A percentile compares a stretch with the other conserved stretches of the same genome.
phyloP scores from a whole-genome alignment of 495 filamentous ascomycete species.

The Lasiosphaeria ovina region DNA sequence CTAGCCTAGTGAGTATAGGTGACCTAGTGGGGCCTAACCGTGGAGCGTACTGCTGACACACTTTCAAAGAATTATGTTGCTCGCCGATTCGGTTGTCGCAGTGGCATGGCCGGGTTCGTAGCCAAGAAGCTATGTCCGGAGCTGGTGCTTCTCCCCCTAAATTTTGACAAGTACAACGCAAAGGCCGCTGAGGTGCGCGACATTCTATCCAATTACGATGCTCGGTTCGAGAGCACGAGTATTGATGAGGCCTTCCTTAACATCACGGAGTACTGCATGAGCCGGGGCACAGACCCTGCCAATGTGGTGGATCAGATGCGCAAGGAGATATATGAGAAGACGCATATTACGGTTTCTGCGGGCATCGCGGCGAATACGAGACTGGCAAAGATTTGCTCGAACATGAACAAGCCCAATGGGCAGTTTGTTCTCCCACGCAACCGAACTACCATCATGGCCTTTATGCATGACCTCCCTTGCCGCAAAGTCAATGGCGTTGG shows the following conservation, averaged over 20 bases:
- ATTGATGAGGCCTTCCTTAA: constrained; percentile 97
- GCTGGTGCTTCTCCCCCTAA: constrained; percentile 76
- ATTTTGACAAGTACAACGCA: constrained; percentile 86
- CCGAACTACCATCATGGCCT: constrained; percentile 69
- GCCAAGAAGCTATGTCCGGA: constrained; percentile 91
- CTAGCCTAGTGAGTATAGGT: too few relatives aligned
- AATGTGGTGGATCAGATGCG: constrained; percentile 75
- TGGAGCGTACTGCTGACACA: constrained; percentile 55
- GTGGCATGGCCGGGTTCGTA: constrained; percentile 94
- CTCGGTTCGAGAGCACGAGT: constrained; percentile 86
- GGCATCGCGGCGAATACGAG: constrained; percentile 92
- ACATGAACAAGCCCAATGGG: constrained; percentile 94
- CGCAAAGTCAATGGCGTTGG: constrained; percentile 94
- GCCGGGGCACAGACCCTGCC: constrained; percentile 65
- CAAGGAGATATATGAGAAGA: constrained; percentile 69
- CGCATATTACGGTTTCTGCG: constrained; percentile 86
- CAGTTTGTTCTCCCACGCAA: constrained; percentile 76
- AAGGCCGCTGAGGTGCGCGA: constrained; percentile 88
- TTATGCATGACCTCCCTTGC: constrained; percentile 78
- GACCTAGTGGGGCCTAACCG: not conserved
- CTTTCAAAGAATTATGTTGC: constrained; percentile 97
- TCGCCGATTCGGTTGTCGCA: constrained; percentile 83
- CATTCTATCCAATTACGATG: constrained; percentile 81
- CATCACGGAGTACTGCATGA: constrained; percentile 80
- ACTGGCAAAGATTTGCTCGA: constrained; percentile 91